phyloP scores from a whole-genome alignment of 2,329 filamentous ascomycete genomes.

The Beauveria caledonica region DNA sequence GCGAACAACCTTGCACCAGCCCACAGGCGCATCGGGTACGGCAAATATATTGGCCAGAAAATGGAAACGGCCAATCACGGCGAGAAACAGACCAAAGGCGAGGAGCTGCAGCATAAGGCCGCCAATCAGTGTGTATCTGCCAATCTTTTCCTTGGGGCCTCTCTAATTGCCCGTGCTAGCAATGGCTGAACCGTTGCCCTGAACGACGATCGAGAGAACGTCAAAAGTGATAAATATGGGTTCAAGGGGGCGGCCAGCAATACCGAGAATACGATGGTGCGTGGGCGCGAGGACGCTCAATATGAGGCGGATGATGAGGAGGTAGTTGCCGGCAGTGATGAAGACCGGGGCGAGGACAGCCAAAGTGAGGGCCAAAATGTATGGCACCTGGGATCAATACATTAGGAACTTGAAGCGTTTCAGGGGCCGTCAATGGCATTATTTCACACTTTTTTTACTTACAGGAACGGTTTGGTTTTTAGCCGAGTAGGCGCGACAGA shows the following conservation, averaged over 20 bases:
- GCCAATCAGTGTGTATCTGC: conserved; percentile 32
- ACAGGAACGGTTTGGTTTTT: conserved; percentile 27
- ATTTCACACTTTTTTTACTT: conserved; percentile 7
- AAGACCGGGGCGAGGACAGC: conserved; percentile 42
- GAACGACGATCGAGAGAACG: conserved; percentile 35
- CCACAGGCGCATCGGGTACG: conserved; percentile 21
- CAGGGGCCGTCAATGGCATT: not conserved
- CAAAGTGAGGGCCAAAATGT: conserved; percentile 30
- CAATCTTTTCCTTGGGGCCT: conserved; percentile 29
- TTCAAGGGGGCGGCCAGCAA: conserved; percentile 32
- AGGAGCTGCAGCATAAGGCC: conserved; percentile 33
- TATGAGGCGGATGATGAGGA: conserved; percentile 41
- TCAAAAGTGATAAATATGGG: conserved; percentile 38
- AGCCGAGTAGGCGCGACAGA: conserved; percentile 28
- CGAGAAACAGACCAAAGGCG: conserved; percentile 32
- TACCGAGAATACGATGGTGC: conserved; percentile 27
- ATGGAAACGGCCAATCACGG: conserved; percentile 32
- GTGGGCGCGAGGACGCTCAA: conserved; percentile 26
- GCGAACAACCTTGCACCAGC: conserved; percentile 30
- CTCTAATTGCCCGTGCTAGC: conserved; percentile 35
- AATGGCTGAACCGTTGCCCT: conserved; percentile 36
- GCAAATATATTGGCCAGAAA: conserved; percentile 18
- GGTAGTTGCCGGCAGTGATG: conserved; percentile 41
- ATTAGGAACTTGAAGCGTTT: not conserved
- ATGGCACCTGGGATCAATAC: conserved; percentile 22